These are phyloP conservation scores for Orbilia quercus DNA, from an alignment of 2,329 filamentous ascomycete genomes.

Conservation along the genomic window DNA sequence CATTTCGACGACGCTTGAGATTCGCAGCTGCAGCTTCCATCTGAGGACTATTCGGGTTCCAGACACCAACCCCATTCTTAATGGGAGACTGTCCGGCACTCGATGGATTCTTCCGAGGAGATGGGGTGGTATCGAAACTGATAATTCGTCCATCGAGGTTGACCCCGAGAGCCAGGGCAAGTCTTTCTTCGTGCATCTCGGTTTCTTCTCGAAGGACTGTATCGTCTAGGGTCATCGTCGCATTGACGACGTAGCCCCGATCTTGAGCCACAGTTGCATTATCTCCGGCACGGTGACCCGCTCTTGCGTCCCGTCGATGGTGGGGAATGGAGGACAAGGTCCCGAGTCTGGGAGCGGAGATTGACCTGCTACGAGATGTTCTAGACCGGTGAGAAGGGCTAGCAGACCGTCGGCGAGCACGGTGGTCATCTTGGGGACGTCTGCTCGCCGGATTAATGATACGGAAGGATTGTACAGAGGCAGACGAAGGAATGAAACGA, in stretches of 20 bases:
- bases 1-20: conserved; percentile 58
- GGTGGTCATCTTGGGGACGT: conserved; percentile 57
- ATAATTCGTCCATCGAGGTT: conserved; percentile 76
- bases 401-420: conserved; percentile 57
- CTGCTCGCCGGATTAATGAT: conserved; percentile 59
- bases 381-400: conserved; percentile 51
- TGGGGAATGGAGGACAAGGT: conserved; percentile 5
- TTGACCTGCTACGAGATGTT: conserved; percentile 49
- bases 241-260: conserved; percentile 64
- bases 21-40: conserved; percentile 35
- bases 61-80: conserved; percentile 32
- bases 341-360: conserved; percentile 37
- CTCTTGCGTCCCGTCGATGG: conserved; percentile 48
- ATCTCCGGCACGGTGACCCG: not conserved
- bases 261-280: not conserved
- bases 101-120: conserved; percentile 61
- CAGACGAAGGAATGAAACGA: conserved; percentile 59
- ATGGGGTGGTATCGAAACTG: conserved; percentile 65
- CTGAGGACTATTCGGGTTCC: conserved; percentile 51
- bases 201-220: conserved; percentile 70
- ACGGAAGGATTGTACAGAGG: conserved; percentile 59
- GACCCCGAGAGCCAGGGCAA: conserved; percentile 84
- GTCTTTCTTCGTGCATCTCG: conserved; percentile 76
- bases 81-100: conserved; percentile 58
- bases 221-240: conserved; percentile 68